Conservation (phyloP, 345 rosid genomes). For the Raphanus sativus region DNA sequence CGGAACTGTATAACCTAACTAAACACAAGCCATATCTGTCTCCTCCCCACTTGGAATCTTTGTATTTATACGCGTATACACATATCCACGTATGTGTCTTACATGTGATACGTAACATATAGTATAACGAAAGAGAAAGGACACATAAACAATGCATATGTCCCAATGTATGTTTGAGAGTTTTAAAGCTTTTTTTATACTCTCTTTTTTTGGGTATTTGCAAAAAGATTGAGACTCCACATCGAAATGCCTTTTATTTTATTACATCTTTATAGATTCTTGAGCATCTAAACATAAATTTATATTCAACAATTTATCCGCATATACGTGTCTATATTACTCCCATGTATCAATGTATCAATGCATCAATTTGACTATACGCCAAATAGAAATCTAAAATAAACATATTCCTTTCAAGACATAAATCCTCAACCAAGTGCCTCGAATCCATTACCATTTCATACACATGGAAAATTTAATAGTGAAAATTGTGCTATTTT, state of each 20-base stretch:
- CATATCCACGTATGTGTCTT: not conserved
- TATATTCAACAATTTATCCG: not conserved
- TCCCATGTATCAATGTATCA: constrained; percentile 23
- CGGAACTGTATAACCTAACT: constrained; percentile 19
- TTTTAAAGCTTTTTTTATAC: constrained; percentile 6
- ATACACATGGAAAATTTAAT: not conserved
- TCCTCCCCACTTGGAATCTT: constrained; percentile 18
- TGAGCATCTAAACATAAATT: constrained; percentile 1
- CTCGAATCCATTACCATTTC: constrained; percentile 23
- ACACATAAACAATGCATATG: constrained; percentile 36
- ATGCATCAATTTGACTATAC: constrained; percentile 31
- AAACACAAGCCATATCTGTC: constrained; percentile 15
- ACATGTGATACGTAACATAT: not conserved
- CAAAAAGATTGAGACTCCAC: constrained; percentile 38
- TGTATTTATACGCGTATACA: constrained; percentile 2
- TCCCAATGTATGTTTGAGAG: constrained; percentile 26
- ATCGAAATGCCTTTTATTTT: constrained; percentile 34
- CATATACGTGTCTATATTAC: not conserved
- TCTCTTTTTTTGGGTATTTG: constrained; percentile 34
- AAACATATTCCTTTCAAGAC: constrained; percentile 4
- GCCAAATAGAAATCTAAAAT: constrained; percentile 10
- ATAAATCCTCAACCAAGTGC: constrained; percentile 35
- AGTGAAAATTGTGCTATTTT: not conserved
- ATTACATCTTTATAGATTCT: constrained; percentile 36
- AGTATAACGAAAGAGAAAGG: constrained; percentile 7